Percentiles rank a stretch among this genome's conserved stretches.
These are phyloP conservation scores for Fraxinus dipetala DNA, from an alignment of 305 asterid species.

Conservation along the genomic window DNA sequence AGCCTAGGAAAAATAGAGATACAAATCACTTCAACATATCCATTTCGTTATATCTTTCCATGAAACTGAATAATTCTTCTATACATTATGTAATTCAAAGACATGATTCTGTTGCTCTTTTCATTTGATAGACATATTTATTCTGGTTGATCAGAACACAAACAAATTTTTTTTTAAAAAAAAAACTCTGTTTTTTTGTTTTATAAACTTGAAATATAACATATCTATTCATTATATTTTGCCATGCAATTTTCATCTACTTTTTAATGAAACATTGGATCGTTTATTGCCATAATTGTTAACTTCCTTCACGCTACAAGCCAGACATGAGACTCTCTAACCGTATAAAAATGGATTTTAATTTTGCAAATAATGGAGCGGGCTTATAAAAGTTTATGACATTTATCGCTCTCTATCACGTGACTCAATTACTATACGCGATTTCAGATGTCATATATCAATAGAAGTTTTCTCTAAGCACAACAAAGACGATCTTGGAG, in stretches of 20 bases:
- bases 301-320: no score
- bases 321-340: no score
- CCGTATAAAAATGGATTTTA: no score
- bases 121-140: neutral
- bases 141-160: neutral
- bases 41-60: neutral
- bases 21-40: neutral
- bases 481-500: constrained; percentile 31
- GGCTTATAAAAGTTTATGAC: constrained; percentile 21
- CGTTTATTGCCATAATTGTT: no score
- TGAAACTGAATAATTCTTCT: neutral
- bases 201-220: neutral
- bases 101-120: neutral
- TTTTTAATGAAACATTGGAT: no score
- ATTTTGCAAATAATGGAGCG: no score
- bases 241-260: no score
- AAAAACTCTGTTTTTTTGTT: no score
- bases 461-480: constrained; percentile 32
- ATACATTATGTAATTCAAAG: neutral
- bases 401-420: constrained; percentile 30
- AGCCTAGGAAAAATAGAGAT: constrained; percentile 28
- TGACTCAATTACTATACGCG: constrained; percentile 15
- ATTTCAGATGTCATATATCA: constrained; percentile 29
- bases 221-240: no score
- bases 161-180: no score